Conservation (phyloP, 352 stramenopile genomes). For the Pythium rishiriense region DNA sequence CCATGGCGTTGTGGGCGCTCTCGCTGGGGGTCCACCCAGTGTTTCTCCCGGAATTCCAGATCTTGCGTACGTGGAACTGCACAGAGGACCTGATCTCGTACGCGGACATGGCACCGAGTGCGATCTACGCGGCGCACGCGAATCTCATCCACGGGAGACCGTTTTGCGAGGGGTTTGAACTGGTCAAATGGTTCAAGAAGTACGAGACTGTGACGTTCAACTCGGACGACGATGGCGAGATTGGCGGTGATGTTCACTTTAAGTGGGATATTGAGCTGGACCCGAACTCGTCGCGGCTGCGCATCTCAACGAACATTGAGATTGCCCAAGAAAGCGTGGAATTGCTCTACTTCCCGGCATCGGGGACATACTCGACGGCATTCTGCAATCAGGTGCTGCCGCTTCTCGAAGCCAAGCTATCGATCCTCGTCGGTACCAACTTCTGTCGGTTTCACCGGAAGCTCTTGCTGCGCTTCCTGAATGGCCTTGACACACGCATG, state of each 20-base stretch:
- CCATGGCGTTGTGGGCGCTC: constrained; percentile 53
- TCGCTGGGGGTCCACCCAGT: constrained; percentile 38
- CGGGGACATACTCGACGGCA: not conserved
- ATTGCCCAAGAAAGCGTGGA: constrained; percentile 7
- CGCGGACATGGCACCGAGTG: constrained; percentile 43
- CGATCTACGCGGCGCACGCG: constrained; percentile 44
- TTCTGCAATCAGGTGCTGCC: constrained; percentile 8
- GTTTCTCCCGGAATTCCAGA: constrained; percentile 43
- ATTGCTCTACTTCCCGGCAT: constrained; percentile 1
- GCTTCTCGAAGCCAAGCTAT: constrained; percentile 6
- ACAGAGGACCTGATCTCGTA: constrained; percentile 37
- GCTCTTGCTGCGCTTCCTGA: constrained; percentile 6
- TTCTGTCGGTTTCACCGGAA: constrained; percentile 9
- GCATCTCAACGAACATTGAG: not conserved
- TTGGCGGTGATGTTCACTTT: constrained; percentile 4
- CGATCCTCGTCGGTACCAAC: constrained; percentile 15
- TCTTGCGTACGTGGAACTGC: constrained; percentile 40
- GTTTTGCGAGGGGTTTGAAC: constrained; percentile 44
- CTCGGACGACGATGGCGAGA: not conserved
- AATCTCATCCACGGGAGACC: constrained; percentile 31
- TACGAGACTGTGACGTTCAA: constrained; percentile 1
- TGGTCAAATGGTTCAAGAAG: constrained; percentile 3
- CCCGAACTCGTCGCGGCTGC: not conserved
- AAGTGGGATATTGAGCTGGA: constrained; percentile 13
- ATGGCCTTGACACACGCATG: not conserved